A percentile compares a stretch with the other conserved stretches of the same genome.
Evolutionary conservation across 352 stramenopile species (phyloP).

Genomic region (Pythium coloratum): DNA sequence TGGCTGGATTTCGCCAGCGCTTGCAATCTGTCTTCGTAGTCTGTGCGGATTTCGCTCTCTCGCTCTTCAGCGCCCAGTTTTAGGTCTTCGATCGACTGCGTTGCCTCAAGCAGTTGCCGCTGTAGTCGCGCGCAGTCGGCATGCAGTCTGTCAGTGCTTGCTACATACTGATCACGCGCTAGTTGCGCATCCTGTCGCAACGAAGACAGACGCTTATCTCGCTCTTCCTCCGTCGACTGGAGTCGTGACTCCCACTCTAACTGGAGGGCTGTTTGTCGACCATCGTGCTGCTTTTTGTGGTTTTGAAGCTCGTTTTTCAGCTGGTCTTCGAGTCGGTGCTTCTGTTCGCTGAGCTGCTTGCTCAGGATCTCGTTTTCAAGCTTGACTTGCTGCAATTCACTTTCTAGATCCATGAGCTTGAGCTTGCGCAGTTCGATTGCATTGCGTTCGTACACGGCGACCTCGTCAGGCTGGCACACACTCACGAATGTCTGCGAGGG

Average conservation of each 20-base stretch:
- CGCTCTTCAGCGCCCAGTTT: slow-evolving; percentile 39
- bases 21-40: slow-evolving; percentile 26
- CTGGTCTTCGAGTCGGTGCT: slow-evolving; percentile 36
- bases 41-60: slow-evolving; percentile 24
- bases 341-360: slow-evolving; percentile 52
- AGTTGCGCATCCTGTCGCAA: slow-evolving; percentile 45
- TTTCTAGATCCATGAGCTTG: slow-evolving; percentile 58
- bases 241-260: slow-evolving; percentile 34
- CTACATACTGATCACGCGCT: slow-evolving; percentile 56
- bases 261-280: slow-evolving; percentile 29
- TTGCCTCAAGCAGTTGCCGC: slow-evolving; percentile 28
- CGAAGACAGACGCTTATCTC: slow-evolving; percentile 31
- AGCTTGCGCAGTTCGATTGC: slow-evolving; percentile 52
- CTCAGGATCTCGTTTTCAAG: slow-evolving; percentile 72
- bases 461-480: slow-evolving; percentile 51
- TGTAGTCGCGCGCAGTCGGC: slow-evolving; percentile 38
- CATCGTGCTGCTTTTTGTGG: slow-evolving; percentile 28
- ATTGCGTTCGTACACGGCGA: slow-evolving; percentile 59
- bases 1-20: slow-evolving; percentile 10
- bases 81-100: slow-evolving; percentile 42
- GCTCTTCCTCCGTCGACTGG: slow-evolving; percentile 28
- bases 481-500: slow-evolving; percentile 19
- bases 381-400: slow-evolving; percentile 64
- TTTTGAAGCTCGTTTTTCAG: slow-evolving; percentile 34
- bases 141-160: slow-evolving; percentile 51